Conservation (phyloP, 2,329 filamentous ascomycete genomes). For the Fusarium sp. region DNA sequence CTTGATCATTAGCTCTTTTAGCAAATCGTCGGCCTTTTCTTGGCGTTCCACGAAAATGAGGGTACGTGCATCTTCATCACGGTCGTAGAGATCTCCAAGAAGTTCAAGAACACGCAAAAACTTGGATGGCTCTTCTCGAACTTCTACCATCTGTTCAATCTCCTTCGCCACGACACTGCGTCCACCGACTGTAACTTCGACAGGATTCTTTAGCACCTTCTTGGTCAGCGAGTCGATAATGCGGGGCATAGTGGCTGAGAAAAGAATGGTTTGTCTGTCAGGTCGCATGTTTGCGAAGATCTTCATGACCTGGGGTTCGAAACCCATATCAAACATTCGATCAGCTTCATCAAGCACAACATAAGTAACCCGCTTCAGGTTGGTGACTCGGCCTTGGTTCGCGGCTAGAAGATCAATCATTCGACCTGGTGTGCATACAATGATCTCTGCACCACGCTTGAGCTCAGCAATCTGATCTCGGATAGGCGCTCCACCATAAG, state of each 20-base stretch:
- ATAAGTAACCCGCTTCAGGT: constrained; percentile 88
- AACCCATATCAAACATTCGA: constrained; percentile 99
- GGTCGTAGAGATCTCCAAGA: constrained; percentile 85
- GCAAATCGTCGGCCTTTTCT: constrained; percentile 84
- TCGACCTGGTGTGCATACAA: constrained; percentile 93
- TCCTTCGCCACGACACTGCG: constrained; percentile 87
- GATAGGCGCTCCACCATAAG: constrained; percentile 94
- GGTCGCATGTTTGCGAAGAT: constrained; percentile 92
- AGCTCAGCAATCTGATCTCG: constrained; percentile 97
- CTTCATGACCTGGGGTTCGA: constrained; percentile 97
- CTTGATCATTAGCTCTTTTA: constrained; percentile 82
- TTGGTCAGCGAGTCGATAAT: constrained; percentile 92
- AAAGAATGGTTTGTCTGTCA: constrained; percentile 92
- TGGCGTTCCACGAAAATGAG: constrained; percentile 94
- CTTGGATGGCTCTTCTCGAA: constrained; percentile 84
- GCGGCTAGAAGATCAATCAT: constrained; percentile 95
- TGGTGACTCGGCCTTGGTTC: constrained; percentile 94
- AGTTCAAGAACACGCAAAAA: constrained; percentile 87
- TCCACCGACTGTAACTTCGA: constrained; percentile 93
- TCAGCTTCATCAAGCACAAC: constrained; percentile 97
- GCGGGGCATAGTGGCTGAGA: constrained; percentile 94
- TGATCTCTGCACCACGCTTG: constrained; percentile 93
- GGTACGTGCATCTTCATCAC: constrained; percentile 89
- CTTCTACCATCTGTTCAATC: constrained; percentile 94
- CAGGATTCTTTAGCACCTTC: constrained; percentile 84